Base-by-base conservation (phyloP, 257 asterid genomes). In the Lycium ferocissimum region DNA sequence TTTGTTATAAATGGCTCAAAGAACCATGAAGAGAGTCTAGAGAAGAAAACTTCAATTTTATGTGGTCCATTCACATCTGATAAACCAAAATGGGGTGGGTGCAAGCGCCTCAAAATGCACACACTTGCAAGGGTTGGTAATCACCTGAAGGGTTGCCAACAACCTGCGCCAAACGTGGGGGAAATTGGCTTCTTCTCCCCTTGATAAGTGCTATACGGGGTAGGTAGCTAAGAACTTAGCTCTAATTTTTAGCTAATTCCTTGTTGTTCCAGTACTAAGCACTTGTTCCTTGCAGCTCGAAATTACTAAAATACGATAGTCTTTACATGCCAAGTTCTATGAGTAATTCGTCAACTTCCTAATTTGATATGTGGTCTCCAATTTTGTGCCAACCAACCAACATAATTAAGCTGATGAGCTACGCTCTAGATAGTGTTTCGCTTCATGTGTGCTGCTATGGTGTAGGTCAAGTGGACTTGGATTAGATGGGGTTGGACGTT, bases 91-190 rank as follows among this genome's bases (percentile, higher is more conserved):
- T 69, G 51, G 76, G 76, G 51, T 37, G 26, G 33, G 20, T 14
- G 75, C 75, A 35, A 18, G 6, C 20, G 35, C 6, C 75, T 67
- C 75, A 67, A 67, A 35, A 35, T 67, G 75, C 49, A 37, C 49
- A 37, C 76, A 69, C 51, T 37, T 37, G 51, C 76, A 69, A 69
- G 76, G 76, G 51, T 69, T 69, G 76, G 10, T 37, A 69, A 69
- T 69, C 51, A 69, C 14, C 51, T 7, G 51, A 69, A 69, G 26
- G 75, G 20, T 37, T 7, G 22, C 76, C 51, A 69, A 69, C 22
- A 69, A 15, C n/a, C 75, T 9, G 51, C 15, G 76, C 22, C 38
- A 69, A 69, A 37, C 15, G 51, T 69, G 33, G 76, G 76, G 37
- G 76, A 37, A 69, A 26, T 37, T 69, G 76, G 14, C 54, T 38